Percentiles rank a stretch among this genome's conserved stretches.
These are phyloP conservation scores for Phytophthora melonis DNA, from an alignment of 352 stramenopile genomes.

Conservation along the genomic window DNA sequence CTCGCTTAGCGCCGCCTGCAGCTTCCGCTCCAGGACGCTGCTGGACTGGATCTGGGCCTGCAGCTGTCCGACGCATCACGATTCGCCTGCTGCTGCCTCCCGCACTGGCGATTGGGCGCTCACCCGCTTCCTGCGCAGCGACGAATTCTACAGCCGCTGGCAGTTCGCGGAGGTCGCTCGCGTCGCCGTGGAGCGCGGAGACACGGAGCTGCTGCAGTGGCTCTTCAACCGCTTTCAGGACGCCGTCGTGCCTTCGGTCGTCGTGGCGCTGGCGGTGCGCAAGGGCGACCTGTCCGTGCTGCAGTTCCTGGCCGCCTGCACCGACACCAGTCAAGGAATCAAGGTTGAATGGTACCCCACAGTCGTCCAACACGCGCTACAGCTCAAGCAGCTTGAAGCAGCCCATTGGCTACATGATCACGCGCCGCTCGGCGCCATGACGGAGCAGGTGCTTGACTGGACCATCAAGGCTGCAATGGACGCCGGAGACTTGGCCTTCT, in stretches of 20 bases:
- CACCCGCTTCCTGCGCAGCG: background rate
- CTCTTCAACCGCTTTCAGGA: slow-evolving; percentile 3
- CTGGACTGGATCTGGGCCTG: slow-evolving; percentile 5
- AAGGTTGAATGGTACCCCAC: background rate
- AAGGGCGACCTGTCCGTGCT: background rate
- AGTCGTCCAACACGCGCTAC: background rate
- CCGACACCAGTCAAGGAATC: background rate
- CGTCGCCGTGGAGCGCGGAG: background rate
- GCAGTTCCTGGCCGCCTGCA: background rate
- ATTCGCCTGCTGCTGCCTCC: too few relatives aligned
- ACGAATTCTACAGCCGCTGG: slow-evolving; percentile 7
- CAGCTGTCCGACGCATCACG: background rate
- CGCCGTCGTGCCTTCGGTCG: background rate
- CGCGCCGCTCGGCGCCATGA: background rate
- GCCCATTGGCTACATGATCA: background rate
- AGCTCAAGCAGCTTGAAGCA: background rate
- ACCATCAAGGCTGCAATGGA: background rate
- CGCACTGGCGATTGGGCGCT: background rate
- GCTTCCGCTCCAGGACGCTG: background rate
- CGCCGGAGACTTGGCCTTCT: background rate
- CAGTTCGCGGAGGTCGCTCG: slow-evolving; percentile 1
- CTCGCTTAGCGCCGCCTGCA: slow-evolving; percentile 8
- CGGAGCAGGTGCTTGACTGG: background rate
- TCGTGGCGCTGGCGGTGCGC: background rate
- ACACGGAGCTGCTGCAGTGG: slow-evolving; percentile 2